phyloP scores from a whole-genome alignment of 2,329 filamentous ascomycete genomes.

The Penicillium capsulatum region DNA sequence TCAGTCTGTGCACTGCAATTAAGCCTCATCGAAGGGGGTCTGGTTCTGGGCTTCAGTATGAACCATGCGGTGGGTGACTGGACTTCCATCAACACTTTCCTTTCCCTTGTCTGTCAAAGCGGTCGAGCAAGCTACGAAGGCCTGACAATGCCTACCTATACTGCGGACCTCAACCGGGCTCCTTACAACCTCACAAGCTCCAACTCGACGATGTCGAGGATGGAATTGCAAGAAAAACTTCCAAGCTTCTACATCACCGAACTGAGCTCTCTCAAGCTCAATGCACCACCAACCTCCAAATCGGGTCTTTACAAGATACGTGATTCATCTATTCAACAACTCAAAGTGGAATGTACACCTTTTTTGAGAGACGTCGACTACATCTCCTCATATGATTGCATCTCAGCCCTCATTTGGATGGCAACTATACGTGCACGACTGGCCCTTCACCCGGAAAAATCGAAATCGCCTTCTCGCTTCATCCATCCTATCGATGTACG shows the following conservation, averaged over 20 bases:
- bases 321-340: constrained; percentile 11
- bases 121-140: constrained; percentile 16
- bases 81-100: constrained; percentile 20
- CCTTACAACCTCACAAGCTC: constrained; percentile 14
- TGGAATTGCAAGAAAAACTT: constrained; percentile 7
- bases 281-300: constrained; percentile 4
- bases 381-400: constrained; percentile 26
- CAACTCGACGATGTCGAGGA: neutral
- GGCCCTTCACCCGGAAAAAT: constrained; percentile 13
- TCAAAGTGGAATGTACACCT: constrained; percentile 14
- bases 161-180: constrained; percentile 16
- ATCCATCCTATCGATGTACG: constrained; percentile 23
- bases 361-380: constrained; percentile 15
- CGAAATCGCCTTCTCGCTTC: constrained; percentile 7
- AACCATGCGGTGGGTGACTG: constrained; percentile 25
- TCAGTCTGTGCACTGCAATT: constrained; percentile 21
- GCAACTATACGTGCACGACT: constrained; percentile 23
- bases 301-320: constrained; percentile 17
- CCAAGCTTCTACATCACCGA: constrained; percentile 16
- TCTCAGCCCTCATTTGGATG: constrained; percentile 23
- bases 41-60: constrained; percentile 18
- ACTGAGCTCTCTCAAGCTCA: constrained; percentile 8
- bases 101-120: constrained; percentile 20
- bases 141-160: constrained; percentile 13
- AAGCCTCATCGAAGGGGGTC: constrained; percentile 19